Conservation (phyloP, 805 yeast species). For the Sungouiella thailandica region DNA sequence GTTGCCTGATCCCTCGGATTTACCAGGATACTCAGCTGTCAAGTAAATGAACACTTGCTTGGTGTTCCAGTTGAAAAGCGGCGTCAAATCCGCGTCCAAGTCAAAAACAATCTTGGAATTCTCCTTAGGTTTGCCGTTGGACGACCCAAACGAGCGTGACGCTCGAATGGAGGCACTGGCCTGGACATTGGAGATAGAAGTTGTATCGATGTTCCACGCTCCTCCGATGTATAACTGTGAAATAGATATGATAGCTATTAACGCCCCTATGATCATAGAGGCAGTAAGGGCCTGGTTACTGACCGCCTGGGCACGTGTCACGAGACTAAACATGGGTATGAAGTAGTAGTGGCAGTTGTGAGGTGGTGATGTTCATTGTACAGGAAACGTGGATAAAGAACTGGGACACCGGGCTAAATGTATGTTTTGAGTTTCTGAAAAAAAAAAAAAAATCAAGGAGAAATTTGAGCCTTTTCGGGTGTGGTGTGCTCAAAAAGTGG, state of each 20-base stretch:
- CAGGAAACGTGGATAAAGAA: no score
- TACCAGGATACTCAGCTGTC: conserved; percentile 74
- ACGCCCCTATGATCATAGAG: conserved; percentile 40
- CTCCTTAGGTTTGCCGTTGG: conserved; percentile 65
- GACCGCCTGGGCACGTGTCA: conserved; percentile 40
- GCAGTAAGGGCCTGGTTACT: conserved; percentile 53
- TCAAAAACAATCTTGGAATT: conserved; percentile 70
- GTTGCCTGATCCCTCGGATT: conserved; percentile 40
- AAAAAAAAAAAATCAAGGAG: no score
- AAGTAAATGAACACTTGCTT: conserved; percentile 91
- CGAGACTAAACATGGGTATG: conserved; percentile 28
- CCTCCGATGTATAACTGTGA: conserved; percentile 43
- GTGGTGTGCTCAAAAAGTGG: no score
- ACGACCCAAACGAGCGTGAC: conserved; percentile 65
- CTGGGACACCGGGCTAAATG: no score
- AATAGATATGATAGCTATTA: conserved; percentile 45
- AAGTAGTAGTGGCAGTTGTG: conserved; percentile 1
- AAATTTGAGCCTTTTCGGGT: no score
- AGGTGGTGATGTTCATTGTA: neutral
- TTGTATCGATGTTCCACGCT: conserved; percentile 40
- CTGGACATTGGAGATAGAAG: conserved; percentile 31
- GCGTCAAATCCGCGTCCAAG: conserved; percentile 65
- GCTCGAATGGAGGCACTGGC: conserved; percentile 42
- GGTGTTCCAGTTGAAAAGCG: conserved; percentile 93
- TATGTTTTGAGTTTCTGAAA: no score